phyloP scores from a whole-genome alignment of 495 filamentous ascomycete species.

The Tetracladium marchalianum region DNA sequence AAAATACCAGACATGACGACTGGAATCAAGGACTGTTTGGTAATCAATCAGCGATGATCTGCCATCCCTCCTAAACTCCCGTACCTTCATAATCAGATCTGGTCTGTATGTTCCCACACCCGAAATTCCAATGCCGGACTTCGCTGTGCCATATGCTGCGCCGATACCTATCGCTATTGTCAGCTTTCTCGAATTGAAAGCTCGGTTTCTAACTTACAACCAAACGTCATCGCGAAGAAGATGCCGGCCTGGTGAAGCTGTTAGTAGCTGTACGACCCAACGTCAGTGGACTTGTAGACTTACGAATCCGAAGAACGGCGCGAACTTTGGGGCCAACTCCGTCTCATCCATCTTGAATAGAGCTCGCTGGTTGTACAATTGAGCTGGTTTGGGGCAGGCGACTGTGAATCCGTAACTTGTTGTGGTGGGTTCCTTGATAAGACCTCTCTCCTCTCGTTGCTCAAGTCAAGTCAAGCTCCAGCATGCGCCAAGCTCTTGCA shows the following conservation, averaged over 20 bases:
- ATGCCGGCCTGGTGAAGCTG: slow-evolving; percentile 63
- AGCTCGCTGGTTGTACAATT: slow-evolving; percentile 5
- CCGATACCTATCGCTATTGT: slow-evolving; percentile 54
- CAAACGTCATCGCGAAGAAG: slow-evolving; percentile 89
- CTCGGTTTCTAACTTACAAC: slow-evolving; percentile 50
- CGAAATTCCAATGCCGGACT: slow-evolving; percentile 92
- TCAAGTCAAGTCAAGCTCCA: slow-evolving; percentile 1
- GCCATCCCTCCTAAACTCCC: slow-evolving; percentile 1
- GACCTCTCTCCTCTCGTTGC: neutral
- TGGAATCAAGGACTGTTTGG: slow-evolving; percentile 70
- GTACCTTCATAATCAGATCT: slow-evolving; percentile 96
- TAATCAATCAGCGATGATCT: slow-evolving; percentile 12
- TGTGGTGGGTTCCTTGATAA: slow-evolving; percentile 5
- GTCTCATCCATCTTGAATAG: slow-evolving; percentile 10
- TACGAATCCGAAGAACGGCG: slow-evolving; percentile 97
- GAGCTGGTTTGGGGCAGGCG: neutral
- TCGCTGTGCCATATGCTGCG: slow-evolving; percentile 94
- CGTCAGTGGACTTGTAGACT: slow-evolving; percentile 22
- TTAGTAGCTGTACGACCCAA: slow-evolving; percentile 16
- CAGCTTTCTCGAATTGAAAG: slow-evolving; percentile 13
- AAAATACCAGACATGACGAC: slow-evolving; percentile 99
- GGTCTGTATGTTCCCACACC: slow-evolving; percentile 88
- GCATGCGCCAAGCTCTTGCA: neutral
- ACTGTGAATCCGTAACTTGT: neutral
- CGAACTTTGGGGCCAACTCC: slow-evolving; percentile 68